Conservation (phyloP, 306 rosid species). For the Ammopiptanthus mongolicus region DNA sequence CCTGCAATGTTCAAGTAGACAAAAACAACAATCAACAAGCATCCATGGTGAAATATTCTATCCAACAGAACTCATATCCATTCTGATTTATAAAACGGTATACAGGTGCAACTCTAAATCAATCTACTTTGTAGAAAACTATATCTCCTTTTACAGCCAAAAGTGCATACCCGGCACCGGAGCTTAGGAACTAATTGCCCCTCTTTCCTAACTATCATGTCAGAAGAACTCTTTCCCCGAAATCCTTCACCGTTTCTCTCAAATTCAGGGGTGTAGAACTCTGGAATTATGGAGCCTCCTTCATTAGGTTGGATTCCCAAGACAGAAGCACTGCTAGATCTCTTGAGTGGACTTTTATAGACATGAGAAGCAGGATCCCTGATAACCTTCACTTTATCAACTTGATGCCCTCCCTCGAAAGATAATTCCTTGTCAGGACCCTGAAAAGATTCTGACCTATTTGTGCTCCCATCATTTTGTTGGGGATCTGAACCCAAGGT, state of each 20-base stretch:
- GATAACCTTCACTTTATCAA: constrained; percentile 39
- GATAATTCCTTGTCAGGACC: constrained; percentile 31
- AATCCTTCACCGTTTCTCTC: constrained; percentile 47
- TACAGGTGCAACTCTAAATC: neutral
- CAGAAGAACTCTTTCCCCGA: constrained; percentile 51
- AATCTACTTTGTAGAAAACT: neutral
- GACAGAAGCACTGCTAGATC: constrained; percentile 77
- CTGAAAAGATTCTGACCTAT: constrained; percentile 27
- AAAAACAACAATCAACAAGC: constrained; percentile 18
- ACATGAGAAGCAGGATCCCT: constrained; percentile 25
- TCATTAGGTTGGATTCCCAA: constrained; percentile 46
- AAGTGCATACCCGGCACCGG: constrained; percentile 75
- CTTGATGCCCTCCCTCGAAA: constrained; percentile 25
- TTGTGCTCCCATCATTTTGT: constrained; percentile 35
- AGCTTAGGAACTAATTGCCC: constrained; percentile 74
- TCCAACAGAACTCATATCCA: neutral
- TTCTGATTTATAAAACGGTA: neutral
- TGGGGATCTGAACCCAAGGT: constrained; percentile 35
- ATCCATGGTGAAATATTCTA: neutral
- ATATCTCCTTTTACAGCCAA: constrained; percentile 10
- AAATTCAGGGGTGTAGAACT: constrained; percentile 58
- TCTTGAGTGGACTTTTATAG: constrained; percentile 49
- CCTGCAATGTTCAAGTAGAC: constrained; percentile 50
- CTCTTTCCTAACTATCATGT: constrained; percentile 49
- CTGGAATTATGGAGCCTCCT: constrained; percentile 63